phyloP scores from a whole-genome alignment of 495 filamentous ascomycete species.

The Penicillium odoratum region DNA sequence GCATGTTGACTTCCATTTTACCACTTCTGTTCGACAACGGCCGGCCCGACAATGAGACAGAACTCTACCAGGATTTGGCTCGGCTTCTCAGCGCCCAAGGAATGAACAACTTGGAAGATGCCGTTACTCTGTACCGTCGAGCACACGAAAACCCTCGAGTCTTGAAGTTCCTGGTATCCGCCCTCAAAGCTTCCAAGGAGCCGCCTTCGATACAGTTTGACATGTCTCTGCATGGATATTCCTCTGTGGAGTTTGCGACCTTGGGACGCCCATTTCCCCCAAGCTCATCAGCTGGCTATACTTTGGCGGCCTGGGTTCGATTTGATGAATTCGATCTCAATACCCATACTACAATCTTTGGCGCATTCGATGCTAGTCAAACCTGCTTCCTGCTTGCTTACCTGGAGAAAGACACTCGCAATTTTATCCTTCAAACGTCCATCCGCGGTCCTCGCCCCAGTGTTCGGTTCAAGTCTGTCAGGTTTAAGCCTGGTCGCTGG shows the following conservation, averaged over 20 bases:
- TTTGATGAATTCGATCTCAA: slow-evolving; percentile 81
- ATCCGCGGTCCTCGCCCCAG: slow-evolving; percentile 83
- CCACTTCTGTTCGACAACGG: slow-evolving; percentile 60
- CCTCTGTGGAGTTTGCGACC: slow-evolving; percentile 82
- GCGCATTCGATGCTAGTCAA: slow-evolving; percentile 88
- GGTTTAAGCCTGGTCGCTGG: slow-evolving; percentile 75
- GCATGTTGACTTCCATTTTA: slow-evolving; percentile 70
- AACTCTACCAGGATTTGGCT: slow-evolving; percentile 55
- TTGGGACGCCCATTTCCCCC: slow-evolving; percentile 83
- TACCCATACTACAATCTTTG: slow-evolving; percentile 93
- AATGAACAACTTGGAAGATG: slow-evolving; percentile 74
- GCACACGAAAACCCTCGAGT: slow-evolving; percentile 60
- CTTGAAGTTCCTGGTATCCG: slow-evolving; percentile 71
- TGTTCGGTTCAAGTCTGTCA: slow-evolving; percentile 83
- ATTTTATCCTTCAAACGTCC: slow-evolving; percentile 96
- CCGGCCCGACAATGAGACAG: slow-evolving; percentile 49
- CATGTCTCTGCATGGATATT: slow-evolving; percentile 80
- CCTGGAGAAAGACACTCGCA: slow-evolving; percentile 89
- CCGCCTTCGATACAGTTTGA: slow-evolving; percentile 94
- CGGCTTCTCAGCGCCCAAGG: slow-evolving; percentile 50
- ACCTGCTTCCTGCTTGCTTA: slow-evolving; percentile 94
- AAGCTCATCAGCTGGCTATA: slow-evolving; percentile 75
- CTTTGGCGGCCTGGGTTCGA: slow-evolving; percentile 81
- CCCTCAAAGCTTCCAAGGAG: slow-evolving; percentile 67
- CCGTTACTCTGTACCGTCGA: slow-evolving; percentile 69